phyloP scores from a whole-genome alignment of 129 eudicot species.

The Artemisia annua region DNA sequence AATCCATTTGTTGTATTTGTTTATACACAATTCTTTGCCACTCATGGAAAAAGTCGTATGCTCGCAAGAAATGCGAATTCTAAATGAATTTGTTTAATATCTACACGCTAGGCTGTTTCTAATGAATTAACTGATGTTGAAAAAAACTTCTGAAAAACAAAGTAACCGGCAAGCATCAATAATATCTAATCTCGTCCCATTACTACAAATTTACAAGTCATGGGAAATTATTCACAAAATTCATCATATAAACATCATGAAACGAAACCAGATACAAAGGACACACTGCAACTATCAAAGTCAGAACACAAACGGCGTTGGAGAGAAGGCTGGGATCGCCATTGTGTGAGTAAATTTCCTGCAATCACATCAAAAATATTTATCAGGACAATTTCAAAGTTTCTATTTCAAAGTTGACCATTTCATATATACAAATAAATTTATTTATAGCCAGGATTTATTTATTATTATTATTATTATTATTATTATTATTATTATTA shows the following conservation, averaged over 20 bases:
- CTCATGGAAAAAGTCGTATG: too few species aligned
- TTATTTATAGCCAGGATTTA: too few species aligned
- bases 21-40: too few species aligned
- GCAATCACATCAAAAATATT: constrained; percentile 19
- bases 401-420: background rate
- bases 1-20: too few species aligned
- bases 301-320: constrained; percentile 39
- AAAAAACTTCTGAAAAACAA: background rate
- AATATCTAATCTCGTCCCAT: background rate
- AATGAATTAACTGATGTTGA: too few species aligned
- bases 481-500: too few species aligned
- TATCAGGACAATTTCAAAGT: background rate
- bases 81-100: too few species aligned
- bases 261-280: constrained; percentile 7
- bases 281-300: background rate
- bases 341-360: constrained; percentile 34
- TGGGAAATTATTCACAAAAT: background rate
- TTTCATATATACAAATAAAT: background rate
- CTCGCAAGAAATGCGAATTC: too few species aligned
- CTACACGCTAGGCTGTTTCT: too few species aligned
- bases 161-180: background rate
- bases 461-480: too few species aligned
- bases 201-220: constrained; percentile 10
- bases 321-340: constrained; percentile 41
- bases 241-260: background rate